Conservation (phyloP, 345 rosid species). For the Clarkia xantiana region DNA sequence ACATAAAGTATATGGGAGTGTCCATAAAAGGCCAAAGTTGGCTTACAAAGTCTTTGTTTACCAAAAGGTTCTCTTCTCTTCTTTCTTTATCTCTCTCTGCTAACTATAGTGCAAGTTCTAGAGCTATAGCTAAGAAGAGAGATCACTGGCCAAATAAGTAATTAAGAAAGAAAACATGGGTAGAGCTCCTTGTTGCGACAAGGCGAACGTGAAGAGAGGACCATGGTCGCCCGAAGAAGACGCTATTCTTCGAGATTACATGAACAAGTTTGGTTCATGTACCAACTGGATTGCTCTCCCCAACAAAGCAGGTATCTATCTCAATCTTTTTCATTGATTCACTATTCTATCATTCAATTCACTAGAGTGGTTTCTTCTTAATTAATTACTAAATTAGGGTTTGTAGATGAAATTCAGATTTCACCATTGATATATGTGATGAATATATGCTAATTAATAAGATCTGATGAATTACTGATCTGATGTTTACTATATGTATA, state of each 20-base stretch:
- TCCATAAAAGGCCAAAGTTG: background rate
- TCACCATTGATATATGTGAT: no score
- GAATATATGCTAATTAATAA: no score
- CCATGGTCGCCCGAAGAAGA: slow-evolving; percentile 96
- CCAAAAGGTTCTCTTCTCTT: background rate
- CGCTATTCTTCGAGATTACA: slow-evolving; percentile 55
- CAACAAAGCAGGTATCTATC: slow-evolving; percentile 44
- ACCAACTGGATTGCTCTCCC: slow-evolving; percentile 84
- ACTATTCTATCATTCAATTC: no score
- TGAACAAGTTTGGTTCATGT: slow-evolving; percentile 45
- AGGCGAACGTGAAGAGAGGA: slow-evolving; percentile 73
- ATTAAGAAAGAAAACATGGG: slow-evolving; percentile 40
- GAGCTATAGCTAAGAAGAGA: background rate
- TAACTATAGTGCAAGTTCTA: no score
- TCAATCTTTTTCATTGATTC: slow-evolving; percentile 5
- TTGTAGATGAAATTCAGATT: no score
- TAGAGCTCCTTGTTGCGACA: slow-evolving; percentile 89
- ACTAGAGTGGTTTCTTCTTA: no score
- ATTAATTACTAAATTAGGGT: no score
- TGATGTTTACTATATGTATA: background rate
- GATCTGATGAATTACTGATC: no score
- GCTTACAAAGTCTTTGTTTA: background rate
- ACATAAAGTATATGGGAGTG: background rate
- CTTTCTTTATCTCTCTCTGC: no score
- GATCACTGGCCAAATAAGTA: slow-evolving; percentile 1